Conservation (phyloP, 371 early-diverging fungal genomes). For the Umbelopsis sp. region DNA sequence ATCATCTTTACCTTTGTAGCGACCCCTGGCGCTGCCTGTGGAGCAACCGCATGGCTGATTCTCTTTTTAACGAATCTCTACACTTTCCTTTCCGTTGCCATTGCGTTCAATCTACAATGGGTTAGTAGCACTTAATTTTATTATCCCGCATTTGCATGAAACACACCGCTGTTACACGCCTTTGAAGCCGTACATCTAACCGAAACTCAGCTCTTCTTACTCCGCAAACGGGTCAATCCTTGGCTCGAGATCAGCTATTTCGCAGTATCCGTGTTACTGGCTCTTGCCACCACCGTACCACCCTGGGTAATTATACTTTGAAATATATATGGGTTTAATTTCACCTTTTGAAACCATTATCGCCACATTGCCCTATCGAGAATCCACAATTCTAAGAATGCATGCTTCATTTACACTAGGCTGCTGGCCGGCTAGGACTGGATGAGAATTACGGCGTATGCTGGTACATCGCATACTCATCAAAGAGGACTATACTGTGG, state of each 20-base stretch:
- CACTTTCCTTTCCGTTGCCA: conserved; percentile 24
- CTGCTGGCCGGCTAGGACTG: conserved; percentile 22
- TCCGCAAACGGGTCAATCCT: conserved; percentile 3
- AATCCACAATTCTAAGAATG: too few relatives aligned
- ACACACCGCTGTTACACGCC: neutral
- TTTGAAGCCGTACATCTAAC: neutral
- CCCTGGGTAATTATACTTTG: conserved; percentile 21
- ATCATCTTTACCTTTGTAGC: conserved; percentile 25
- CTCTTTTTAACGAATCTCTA: conserved; percentile 24
- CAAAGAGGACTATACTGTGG: conserved; percentile 22
- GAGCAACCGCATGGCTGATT: conserved; percentile 23
- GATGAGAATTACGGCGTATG: conserved; percentile 24
- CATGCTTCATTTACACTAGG: neutral
- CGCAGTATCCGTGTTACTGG: conserved; percentile 9
- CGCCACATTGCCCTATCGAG: neutral
- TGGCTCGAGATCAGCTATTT: conserved; percentile 22
- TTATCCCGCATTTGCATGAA: neutral
- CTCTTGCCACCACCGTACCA: conserved; percentile 21
- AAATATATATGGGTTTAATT: too few relatives aligned
- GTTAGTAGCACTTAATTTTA: conserved; percentile 15
- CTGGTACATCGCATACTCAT: conserved; percentile 23
- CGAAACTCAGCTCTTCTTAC: conserved; percentile 22
- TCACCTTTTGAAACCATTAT: neutral
- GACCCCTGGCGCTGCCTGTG: conserved; percentile 23
- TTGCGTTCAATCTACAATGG: conserved; percentile 27